Percentiles rank a stretch among this genome's conserved stretches.
Conservation (phyloP, 805 yeast genomes). For the Metschnikowia proteae region DNA sequence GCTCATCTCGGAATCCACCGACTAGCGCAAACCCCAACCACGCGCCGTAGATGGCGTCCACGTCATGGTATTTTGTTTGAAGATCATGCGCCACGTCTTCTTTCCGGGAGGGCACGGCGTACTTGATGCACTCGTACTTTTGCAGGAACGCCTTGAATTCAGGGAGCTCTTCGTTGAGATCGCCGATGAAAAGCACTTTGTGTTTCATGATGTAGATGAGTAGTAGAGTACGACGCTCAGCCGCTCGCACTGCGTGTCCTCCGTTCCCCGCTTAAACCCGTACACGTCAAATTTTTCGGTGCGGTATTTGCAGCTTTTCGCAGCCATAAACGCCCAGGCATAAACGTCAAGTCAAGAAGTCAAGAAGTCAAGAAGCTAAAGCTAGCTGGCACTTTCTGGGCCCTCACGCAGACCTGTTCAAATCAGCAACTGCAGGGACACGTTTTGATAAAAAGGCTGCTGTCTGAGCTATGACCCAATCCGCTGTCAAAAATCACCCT, state of each 20-base stretch:
- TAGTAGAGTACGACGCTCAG: background rate
- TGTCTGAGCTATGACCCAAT: no score
- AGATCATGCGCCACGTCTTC: slow-evolving; percentile 42
- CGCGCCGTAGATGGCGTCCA: slow-evolving; percentile 56
- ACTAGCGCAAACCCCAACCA: slow-evolving; percentile 52
- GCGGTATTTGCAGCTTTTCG: background rate
- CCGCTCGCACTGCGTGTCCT: slow-evolving; percentile 1
- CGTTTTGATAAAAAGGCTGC: background rate
- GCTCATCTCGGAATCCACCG: slow-evolving; percentile 47
- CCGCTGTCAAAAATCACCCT: no score
- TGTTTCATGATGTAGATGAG: slow-evolving; percentile 12
- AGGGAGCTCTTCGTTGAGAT: slow-evolving; percentile 43
- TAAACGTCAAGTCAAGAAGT: no score
- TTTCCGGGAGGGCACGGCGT: slow-evolving; percentile 37
- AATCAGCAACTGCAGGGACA: no score
- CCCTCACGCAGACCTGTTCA: no score
- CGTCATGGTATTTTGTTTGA: slow-evolving; percentile 35
- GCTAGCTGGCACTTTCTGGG: no score
- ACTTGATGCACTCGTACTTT: slow-evolving; percentile 37
- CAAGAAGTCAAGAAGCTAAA: no score
- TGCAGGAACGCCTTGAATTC: slow-evolving; percentile 42
- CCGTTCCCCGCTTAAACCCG: background rate
- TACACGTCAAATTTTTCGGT: background rate
- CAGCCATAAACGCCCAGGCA: background rate
- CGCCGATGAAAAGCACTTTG: slow-evolving; percentile 48